These are phyloP conservation scores for Wickerhamiella cacticola DNA, from an alignment of 805 yeast species.

Conservation along the genomic window DNA sequence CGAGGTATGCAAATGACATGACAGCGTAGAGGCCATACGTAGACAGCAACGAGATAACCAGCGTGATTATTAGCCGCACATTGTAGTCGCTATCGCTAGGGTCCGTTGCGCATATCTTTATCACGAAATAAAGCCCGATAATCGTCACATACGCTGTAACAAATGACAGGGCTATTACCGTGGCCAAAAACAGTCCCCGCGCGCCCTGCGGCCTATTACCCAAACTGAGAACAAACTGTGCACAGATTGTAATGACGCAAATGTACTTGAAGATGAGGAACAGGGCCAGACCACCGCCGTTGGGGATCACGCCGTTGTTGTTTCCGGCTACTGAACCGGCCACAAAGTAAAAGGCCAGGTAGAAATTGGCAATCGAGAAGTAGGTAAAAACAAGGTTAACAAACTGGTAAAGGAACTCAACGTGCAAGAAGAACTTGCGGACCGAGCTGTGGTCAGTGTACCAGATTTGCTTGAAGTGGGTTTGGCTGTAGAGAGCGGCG, in stretches of 20 bases:
- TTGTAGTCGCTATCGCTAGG: conserved; percentile 33
- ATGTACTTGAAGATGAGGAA: conserved; percentile 80
- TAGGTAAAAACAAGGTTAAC: conserved; percentile 71
- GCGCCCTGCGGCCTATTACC: conserved; percentile 99
- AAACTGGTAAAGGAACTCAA: conserved; percentile 84
- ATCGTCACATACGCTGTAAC: conserved; percentile 73
- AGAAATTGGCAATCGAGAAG: conserved; percentile 87
- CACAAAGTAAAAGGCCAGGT: conserved; percentile 80
- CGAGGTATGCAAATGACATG: conserved; percentile 74
- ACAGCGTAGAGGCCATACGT: conserved; percentile 82
- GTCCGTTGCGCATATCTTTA: conserved; percentile 36
- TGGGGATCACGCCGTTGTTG: conserved; percentile 32
- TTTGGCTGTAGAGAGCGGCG: conserved; percentile 83
- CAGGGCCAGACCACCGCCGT: conserved; percentile 67
- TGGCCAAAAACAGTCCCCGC: conserved; percentile 54
- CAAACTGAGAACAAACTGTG: conserved; percentile 85
- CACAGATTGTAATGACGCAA: conserved; percentile 66
- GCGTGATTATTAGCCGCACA: conserved; percentile 43
- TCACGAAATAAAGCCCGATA: conserved; percentile 73
- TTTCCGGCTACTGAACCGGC: conserved; percentile 66
- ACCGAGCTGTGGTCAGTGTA: conserved; percentile 66
- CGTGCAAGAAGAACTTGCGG: conserved; percentile 70
- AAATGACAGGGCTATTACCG: conserved; percentile 60
- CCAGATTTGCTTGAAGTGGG: conserved; percentile 84
- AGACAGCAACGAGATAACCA: conserved; percentile 72